Evolutionary conservation across 2,329 filamentous ascomycete genomes (phyloP), one percentile per base, ranked within the genome.

Genomic region (Trichoderma pleuroti): DNA sequence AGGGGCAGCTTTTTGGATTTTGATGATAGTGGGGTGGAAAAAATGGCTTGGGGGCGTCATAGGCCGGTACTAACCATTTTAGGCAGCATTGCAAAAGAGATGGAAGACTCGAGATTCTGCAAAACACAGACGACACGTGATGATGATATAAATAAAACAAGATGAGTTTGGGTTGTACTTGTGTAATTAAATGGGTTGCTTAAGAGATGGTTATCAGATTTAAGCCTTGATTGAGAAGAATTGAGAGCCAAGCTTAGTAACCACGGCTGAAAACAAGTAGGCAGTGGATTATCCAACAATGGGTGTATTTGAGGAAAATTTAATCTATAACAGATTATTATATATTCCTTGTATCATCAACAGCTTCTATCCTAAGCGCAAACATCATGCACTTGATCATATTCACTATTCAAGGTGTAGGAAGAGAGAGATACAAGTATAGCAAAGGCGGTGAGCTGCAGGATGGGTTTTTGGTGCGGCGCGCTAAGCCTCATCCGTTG

Each of bases 391-490:
- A 12, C 7, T 34, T 52, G 12, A 6, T 32, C 7, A 30, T 34
- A 11, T 52, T 14, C n/a, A 52, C 11, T 24, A 0, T 12, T 24
- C 5, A 21, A 24, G 46, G 11, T 24, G 46, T 6, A 49, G 6
- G 18, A 5, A 46, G 9, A 49, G 46, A 24, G 11, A 18, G 18
- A 46, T 10, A 4, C 4, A 34, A 5, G 26, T 32, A 49, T 36
- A 3, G n/a, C 62, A 71, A 79, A 78, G 73, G 79, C 78, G 80
- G 79, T 81, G 77, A 78, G 73, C n/a, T 26, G 65, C 61, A 61
- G 63, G 71, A 65, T 30, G 57, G 69, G 68, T 30, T 54, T 63
- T 52, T n/a, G 30, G 34, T 59, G 12, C 8, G 11, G 4, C 9
- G 34, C 75, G 70, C 80, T 80, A 80, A 75, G 34, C 79, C 74